Evolutionary conservation across 2,329 filamentous ascomycete species (phyloP).

Genomic region (Aspergillus japonicus): DNA sequence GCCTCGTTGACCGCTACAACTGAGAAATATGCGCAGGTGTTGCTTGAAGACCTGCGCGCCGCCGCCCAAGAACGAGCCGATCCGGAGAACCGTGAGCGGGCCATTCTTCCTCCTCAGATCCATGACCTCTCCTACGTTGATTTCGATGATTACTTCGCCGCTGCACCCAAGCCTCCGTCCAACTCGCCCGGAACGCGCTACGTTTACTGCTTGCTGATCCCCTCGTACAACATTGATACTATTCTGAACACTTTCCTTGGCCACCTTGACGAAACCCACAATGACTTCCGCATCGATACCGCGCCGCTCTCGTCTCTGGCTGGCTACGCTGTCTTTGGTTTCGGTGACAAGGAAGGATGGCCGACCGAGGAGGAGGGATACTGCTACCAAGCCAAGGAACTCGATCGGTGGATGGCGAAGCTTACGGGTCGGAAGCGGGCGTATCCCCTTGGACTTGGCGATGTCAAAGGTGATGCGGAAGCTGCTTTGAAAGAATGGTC

Average conservation of each 20-base stretch:
- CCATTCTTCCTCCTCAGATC: slow-evolving; percentile 59
- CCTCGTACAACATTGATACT: slow-evolving; percentile 93
- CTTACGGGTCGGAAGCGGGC: slow-evolving; percentile 81
- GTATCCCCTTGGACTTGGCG: slow-evolving; percentile 83
- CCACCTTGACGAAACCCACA: slow-evolving; percentile 86
- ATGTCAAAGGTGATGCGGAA: slow-evolving; percentile 72
- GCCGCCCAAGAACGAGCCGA: slow-evolving; percentile 33
- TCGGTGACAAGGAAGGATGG: slow-evolving; percentile 90
- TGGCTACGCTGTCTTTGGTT: slow-evolving; percentile 91
- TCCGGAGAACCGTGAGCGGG: slow-evolving; percentile 25
- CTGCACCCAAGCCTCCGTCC: slow-evolving; percentile 62
- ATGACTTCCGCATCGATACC: slow-evolving; percentile 95
- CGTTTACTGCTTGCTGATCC: slow-evolving; percentile 82
- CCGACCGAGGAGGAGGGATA: slow-evolving; percentile 86
- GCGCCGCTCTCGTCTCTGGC: slow-evolving; percentile 72
- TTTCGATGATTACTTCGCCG: slow-evolving; percentile 89
- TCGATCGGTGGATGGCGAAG: slow-evolving; percentile 97
- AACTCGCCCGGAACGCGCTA: slow-evolving; percentile 54
- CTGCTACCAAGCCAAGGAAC: slow-evolving; percentile 85
- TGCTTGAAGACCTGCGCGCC: slow-evolving; percentile 57
- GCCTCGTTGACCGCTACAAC: slow-evolving; percentile 85
- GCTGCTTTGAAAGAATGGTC: slow-evolving; percentile 74
- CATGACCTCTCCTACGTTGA: slow-evolving; percentile 83
- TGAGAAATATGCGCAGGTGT: slow-evolving; percentile 66
- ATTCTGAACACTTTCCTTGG: slow-evolving; percentile 84